A percentile compares a stretch with the other conserved stretches of the same genome.
Evolutionary conservation across 768 basidiomycete genomes (phyloP).

Genomic region (Pilatotrama ljubarskyi): DNA sequence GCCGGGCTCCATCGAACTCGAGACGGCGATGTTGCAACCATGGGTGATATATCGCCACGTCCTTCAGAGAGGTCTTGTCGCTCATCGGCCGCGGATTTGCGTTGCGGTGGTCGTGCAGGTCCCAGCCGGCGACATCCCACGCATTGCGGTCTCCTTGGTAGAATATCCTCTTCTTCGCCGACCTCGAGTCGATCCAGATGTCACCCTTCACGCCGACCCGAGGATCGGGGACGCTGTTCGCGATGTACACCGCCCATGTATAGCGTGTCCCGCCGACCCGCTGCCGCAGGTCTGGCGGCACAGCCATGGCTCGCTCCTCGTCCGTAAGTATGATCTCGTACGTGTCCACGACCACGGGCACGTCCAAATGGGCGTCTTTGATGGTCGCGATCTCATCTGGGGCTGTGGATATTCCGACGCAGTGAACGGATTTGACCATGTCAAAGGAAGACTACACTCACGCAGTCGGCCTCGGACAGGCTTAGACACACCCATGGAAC

Average conservation of each 20-base stretch:
- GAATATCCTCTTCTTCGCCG: not conserved
- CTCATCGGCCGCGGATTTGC: not conserved
- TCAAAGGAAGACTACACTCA: no score
- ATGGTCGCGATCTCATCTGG: not conserved
- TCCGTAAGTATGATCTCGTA: not conserved
- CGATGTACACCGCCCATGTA: not conserved
- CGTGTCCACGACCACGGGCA: not conserved
- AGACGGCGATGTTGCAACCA: slow-evolving; percentile 1
- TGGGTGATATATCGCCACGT: not conserved
- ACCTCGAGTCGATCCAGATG: not conserved
- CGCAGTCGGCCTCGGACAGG: not conserved
- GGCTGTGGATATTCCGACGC: not conserved
- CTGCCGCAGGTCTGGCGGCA: not conserved
- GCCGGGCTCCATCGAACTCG: not conserved
- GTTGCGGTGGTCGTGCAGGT: not conserved
- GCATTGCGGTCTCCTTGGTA: not conserved
- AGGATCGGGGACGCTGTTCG: not conserved
- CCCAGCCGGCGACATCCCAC: not conserved
- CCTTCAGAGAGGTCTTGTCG: not conserved
- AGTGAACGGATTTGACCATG: not conserved
- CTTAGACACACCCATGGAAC: not conserved
- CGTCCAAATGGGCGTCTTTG: not conserved
- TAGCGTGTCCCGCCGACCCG: not conserved
- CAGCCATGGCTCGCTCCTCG: not conserved
- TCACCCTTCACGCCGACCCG: not conserved